Conservation (phyloP, 352 stramenopile species). For the Peronospora belbahrii region DNA sequence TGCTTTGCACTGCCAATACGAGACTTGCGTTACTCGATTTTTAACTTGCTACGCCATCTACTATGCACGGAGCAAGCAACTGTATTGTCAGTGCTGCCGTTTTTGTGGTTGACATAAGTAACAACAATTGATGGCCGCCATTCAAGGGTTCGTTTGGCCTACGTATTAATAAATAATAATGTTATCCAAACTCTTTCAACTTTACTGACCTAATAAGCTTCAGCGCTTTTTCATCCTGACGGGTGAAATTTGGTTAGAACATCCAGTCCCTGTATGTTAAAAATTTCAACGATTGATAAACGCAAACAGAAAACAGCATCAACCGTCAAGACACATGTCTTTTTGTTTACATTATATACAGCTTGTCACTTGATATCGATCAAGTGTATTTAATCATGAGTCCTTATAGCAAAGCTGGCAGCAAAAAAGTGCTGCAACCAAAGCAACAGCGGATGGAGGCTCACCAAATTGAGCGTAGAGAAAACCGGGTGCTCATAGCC, state of each 20-base stretch:
- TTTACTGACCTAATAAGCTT: neutral
- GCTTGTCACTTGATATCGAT: neutral
- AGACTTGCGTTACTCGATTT: slow-evolving; percentile 11
- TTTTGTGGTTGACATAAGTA: neutral
- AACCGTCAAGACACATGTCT: neutral
- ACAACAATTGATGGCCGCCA: neutral
- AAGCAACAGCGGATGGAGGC: too few species aligned
- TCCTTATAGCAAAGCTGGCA: too few species aligned
- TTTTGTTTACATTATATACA: neutral
- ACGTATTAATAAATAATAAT: neutral
- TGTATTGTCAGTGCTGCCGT: slow-evolving; percentile 21
- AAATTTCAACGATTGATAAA: slow-evolving; percentile 4
- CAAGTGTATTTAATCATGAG: too few species aligned
- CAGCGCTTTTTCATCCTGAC: neutral
- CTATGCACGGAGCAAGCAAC: slow-evolving; percentile 27
- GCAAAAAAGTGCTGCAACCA: neutral
- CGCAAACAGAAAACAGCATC: too few species aligned
- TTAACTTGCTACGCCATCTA: neutral
- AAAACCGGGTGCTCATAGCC: neutral
- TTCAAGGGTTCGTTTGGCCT: neutral
- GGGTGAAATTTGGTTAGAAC: slow-evolving; percentile 14
- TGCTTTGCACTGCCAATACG: slow-evolving; percentile 8
- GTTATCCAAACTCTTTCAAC: neutral
- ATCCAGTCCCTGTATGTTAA: slow-evolving; percentile 10
- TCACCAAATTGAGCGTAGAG: neutral